These are phyloP conservation scores for Mitragyna speciosa DNA, from an alignment of 257 asterid species.

Conservation along the genomic window DNA sequence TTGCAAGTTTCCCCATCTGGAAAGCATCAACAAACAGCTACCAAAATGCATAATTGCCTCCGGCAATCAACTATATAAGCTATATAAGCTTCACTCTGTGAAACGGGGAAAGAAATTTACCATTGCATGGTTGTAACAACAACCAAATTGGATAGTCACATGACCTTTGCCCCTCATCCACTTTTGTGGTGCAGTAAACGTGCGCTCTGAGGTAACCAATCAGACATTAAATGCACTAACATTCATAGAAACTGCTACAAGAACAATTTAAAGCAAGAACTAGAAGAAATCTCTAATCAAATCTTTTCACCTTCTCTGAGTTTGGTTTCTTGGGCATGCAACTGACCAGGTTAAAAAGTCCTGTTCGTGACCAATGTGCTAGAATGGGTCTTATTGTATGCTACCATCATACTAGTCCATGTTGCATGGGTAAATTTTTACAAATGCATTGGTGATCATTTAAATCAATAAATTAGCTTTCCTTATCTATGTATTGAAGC, in stretches of 20 bases:
- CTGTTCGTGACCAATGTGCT: background rate
- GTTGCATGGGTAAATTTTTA: too few relatives aligned
- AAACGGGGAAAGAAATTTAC: constrained; percentile 14
- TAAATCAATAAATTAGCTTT: too few relatives aligned
- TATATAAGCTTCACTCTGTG: background rate
- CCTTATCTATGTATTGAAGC: too few relatives aligned
- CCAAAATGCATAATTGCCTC: background rate
- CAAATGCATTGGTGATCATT: too few relatives aligned
- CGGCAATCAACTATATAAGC: background rate
- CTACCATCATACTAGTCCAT: background rate
- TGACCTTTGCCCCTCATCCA: constrained; percentile 56
- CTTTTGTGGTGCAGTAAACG: constrained; percentile 41
- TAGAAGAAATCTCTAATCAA: background rate
- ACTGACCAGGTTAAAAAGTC: background rate
- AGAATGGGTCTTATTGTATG: background rate
- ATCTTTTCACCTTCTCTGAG: background rate
- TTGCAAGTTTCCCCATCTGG: background rate
- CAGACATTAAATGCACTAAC: constrained; percentile 1
- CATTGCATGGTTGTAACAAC: constrained; percentile 42
- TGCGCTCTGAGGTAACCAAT: constrained; percentile 28
- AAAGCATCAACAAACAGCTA: background rate
- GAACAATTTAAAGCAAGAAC: background rate
- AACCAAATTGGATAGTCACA: constrained; percentile 49
- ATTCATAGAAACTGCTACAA: background rate
- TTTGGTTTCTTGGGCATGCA: background rate